A percentile compares a stretch with the other conserved stretches of the same genome.
These are phyloP conservation scores for Lasiosphaeris hirsuta DNA, from an alignment of 495 filamentous ascomycete species.

Conservation along the genomic window DNA sequence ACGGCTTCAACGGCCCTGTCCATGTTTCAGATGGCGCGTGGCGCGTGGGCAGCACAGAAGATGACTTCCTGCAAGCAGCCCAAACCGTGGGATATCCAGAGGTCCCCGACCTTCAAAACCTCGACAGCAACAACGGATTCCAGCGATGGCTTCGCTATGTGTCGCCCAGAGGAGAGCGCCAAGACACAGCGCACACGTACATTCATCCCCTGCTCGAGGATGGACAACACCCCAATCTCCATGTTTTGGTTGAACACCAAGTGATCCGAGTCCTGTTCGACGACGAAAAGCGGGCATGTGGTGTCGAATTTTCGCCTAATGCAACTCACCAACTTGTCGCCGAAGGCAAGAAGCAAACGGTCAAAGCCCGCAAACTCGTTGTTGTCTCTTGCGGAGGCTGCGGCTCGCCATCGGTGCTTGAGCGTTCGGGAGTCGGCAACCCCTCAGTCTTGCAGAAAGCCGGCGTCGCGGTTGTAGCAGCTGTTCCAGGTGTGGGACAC, in stretches of 20 bases:
- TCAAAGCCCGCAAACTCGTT: conserved; percentile 49
- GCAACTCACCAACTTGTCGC: conserved; percentile 9
- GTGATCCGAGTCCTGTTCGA: conserved; percentile 54
- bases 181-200: conserved; percentile 45
- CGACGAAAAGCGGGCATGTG: conserved; percentile 38
- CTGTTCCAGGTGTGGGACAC: conserved; percentile 48
- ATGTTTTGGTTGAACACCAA: conserved; percentile 49
- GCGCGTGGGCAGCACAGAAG: conserved; percentile 26
- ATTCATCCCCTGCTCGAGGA: conserved; percentile 45
- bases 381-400: conserved; percentile 58
- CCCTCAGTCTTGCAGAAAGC: conserved; percentile 33
- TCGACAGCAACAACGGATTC: conserved; percentile 38
- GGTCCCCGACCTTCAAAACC: conserved; percentile 42
- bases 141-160: conserved; percentile 31
- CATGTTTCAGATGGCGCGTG: conserved; percentile 44
- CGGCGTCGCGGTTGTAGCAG: conserved; percentile 30
- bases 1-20: conserved; percentile 51
- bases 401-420: conserved; percentile 54
- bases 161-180: conserved; percentile 43
- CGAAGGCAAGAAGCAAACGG: background rate
- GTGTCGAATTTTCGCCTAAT: conserved; percentile 44
- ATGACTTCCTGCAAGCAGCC: conserved; percentile 44
- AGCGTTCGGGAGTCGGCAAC: conserved; percentile 59
- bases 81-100: conserved; percentile 40
- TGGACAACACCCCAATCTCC: conserved; percentile 48